Percentiles rank a stretch among this genome's conserved stretches.
Evolutionary conservation across 139 green algal species (phyloP).

Genomic region (Tetradesmus lagerheimii): DNA sequence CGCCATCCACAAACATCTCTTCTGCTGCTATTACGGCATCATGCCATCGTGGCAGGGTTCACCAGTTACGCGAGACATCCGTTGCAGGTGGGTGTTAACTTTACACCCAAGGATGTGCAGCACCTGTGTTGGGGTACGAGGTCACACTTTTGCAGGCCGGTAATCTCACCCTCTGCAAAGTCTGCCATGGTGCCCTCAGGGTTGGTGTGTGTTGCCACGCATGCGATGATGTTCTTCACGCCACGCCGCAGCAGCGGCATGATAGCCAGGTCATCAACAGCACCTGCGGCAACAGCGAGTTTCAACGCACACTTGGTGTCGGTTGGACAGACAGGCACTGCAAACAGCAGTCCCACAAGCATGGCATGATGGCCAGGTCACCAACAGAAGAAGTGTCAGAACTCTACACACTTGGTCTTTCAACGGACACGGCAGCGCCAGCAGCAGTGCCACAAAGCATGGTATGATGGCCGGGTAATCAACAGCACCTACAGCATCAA

Average conservation of each 20-base stretch:
- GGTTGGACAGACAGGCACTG: no score
- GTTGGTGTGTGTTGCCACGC: conserved; percentile 20
- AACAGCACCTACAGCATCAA: conserved; percentile 18
- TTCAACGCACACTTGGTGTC: no score
- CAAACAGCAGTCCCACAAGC: neutral
- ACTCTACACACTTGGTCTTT: no score
- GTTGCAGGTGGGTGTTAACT: no score
- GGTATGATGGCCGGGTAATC: conserved; percentile 32
- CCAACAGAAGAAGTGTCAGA: conserved; percentile 7
- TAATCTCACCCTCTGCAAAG: conserved; percentile 14
- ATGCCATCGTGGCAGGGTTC: no score
- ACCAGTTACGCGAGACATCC: no score
- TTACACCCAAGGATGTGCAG: no score
- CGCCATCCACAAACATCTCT: neutral
- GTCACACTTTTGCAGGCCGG: neutral
- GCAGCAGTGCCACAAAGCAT: no score
- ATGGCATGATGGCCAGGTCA: conserved; percentile 27
- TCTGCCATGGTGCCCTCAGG: neutral
- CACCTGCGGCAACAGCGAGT: conserved; percentile 25
- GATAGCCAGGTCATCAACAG: conserved; percentile 28
- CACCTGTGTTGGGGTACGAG: no score
- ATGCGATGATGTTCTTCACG: conserved; percentile 41
- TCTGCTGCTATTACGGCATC: no score
- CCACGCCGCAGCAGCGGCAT: conserved; percentile 40
- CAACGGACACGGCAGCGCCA: neutral